Evolutionary conservation across 345 rosid genomes (phyloP).

Genomic region (Boechera stricta): DNA sequence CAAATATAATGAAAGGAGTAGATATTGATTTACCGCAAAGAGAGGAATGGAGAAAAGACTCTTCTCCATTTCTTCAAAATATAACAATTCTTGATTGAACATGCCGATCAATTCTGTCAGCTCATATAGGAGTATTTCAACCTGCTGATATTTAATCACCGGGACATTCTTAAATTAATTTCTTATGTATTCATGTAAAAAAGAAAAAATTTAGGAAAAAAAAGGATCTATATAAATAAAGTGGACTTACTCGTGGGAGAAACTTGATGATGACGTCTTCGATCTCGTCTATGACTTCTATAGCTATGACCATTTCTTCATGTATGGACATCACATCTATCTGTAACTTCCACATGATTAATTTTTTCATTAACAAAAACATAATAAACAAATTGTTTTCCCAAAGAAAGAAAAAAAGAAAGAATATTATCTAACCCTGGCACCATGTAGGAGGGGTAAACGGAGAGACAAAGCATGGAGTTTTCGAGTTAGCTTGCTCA

Average conservation of each 20-base stretch:
- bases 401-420: too few relatives aligned
- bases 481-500: slow-evolving; percentile 63
- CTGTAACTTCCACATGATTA: slow-evolving; percentile 34
- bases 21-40: slow-evolving; percentile 45
- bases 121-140: slow-evolving; percentile 58
- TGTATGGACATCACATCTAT: slow-evolving; percentile 54
- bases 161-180: not conserved
- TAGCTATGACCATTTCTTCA: slow-evolving; percentile 58
- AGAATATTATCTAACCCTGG: slow-evolving; percentile 49
- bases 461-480: slow-evolving; percentile 58
- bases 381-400: not conserved
- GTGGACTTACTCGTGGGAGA: slow-evolving; percentile 52
- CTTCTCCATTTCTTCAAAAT: slow-evolving; percentile 52
- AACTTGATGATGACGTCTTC: slow-evolving; percentile 45
- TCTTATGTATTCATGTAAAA: not conserved
- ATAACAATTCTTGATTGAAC: slow-evolving; percentile 51
- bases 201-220: not conserved
- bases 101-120: slow-evolving; percentile 58
- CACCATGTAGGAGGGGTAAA: slow-evolving; percentile 57
- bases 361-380: not conserved
- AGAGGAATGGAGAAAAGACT: slow-evolving; percentile 33
- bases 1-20: not conserved
- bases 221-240: not conserved
- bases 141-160: slow-evolving; percentile 47
- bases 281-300: slow-evolving; percentile 58